Conservation (phyloP, 768 basidiomycete genomes). For the Strobilomyces dryophilus region DNA sequence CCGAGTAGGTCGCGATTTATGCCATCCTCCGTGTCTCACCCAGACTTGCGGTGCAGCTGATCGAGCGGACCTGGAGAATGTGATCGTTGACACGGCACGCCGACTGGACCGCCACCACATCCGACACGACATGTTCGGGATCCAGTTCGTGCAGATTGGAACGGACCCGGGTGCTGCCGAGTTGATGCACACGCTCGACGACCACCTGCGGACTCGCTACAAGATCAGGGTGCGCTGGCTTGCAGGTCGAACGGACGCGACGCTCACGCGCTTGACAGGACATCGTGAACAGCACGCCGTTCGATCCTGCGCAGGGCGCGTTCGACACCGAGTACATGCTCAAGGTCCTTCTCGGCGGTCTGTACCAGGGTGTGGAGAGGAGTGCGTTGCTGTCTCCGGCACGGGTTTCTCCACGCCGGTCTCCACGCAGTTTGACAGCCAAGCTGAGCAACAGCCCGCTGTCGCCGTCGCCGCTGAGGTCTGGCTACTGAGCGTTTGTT, state of each 20-base stretch:
- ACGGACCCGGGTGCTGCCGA: conserved; percentile 34
- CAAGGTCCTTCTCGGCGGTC: conserved; percentile 31
- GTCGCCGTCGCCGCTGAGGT: conserved; percentile 1
- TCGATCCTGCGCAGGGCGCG: conserved; percentile 25
- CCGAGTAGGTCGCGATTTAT: conserved; percentile 31
- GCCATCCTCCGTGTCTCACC: background rate
- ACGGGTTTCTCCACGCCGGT: background rate
- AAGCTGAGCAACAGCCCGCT: conserved; percentile 12
- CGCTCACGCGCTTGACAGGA: conserved; percentile 29
- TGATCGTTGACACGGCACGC: conserved; percentile 35
- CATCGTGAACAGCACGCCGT: conserved; percentile 45
- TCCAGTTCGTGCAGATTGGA: conserved; percentile 48
- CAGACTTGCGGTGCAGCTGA: conserved; percentile 20
- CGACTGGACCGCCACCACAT: conserved; percentile 36
- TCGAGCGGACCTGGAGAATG: conserved; percentile 22
- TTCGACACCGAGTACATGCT: conserved; percentile 35
- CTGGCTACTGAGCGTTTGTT: conserved; percentile 8
- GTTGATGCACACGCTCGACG: conserved; percentile 38
- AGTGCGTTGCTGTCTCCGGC: conserved; percentile 4
- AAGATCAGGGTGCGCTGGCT: conserved; percentile 26
- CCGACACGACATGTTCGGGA: conserved; percentile 38
- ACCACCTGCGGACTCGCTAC: conserved; percentile 31
- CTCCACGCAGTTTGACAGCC: conserved; percentile 5
- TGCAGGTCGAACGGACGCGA: background rate
- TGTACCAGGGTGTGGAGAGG: conserved; percentile 16